Evolutionary conservation across 345 rosid genomes (phyloP), one percentile per base, ranked within the genome.

Genomic region (Corchorus capsularis): DNA sequence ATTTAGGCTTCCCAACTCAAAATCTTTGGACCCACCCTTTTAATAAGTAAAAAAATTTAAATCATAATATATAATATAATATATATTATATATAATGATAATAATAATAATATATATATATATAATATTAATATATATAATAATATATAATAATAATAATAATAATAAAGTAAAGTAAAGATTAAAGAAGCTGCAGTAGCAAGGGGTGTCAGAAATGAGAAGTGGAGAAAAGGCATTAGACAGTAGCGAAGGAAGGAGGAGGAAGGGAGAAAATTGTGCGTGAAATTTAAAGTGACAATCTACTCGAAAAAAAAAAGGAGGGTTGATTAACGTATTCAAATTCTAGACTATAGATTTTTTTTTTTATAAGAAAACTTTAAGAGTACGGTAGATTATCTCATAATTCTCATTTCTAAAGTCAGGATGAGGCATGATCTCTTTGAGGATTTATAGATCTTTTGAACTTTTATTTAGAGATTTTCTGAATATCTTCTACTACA

Each of bases 141-240:
- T 27, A 27, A 27, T 27, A 27, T 27, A 27, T 27, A 27, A 27
- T 0, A 56, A 78, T 72, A 56, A 78, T 72, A 22, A 69, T 66
- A 37, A 54, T 54, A 27, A 50, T 15, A 10, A 10, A 3, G n/a
- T 11, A 47, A 4, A 8, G 10, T 41, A 45, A 46, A 45, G 12
- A 41, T 37, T 6, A 45, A 45, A 45, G 47, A 17, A 73, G 43
- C n/a, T n/a, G n/a, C 43, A 60, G 22, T 17, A 67, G 10, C 11
- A 66, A 71, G 15, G 20, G 0, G 49, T 52, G 72, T 70, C 69
- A 71, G 72, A 79, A 56, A 63, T 63, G 27, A 39, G 63, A 73
- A 22, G 5, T 15, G 43, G 14, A 39, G 22, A 70, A 69, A 64
- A 16, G 53, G 0, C 9, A 47, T 6, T 8, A 39, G 43, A 27